Percentiles rank a stretch among this genome's conserved stretches.
phyloP scores from a whole-genome alignment of 2,329 filamentous ascomycete genomes.

The Phialophora tarda region DNA sequence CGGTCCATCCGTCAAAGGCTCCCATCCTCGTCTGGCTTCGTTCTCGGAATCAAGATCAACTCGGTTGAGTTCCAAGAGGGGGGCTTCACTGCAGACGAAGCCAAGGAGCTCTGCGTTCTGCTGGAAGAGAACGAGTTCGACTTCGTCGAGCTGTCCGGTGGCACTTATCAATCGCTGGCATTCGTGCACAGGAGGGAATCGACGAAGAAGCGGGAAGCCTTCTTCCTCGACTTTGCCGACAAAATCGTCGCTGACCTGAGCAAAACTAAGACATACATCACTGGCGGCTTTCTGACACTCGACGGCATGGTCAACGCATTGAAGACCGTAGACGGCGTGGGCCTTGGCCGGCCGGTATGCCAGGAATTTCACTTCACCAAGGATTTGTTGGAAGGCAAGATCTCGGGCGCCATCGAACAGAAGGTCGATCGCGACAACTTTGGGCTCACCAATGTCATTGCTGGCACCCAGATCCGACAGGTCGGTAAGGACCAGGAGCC shows the following conservation, averaged over 20 bases:
- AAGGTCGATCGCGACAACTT: conserved; percentile 60
- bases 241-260: conserved; percentile 54
- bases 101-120: conserved; percentile 49
- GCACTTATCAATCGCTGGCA: conserved; percentile 63
- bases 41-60: conserved; percentile 64
- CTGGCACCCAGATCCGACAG: conserved; percentile 59
- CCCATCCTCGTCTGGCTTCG: conserved; percentile 45
- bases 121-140: conserved; percentile 46
- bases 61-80: conserved; percentile 59
- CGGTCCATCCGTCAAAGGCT: conserved; percentile 41
- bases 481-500: conserved; percentile 60
- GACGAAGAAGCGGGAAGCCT: conserved; percentile 62
- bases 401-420: conserved; percentile 56
- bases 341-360: conserved; percentile 58
- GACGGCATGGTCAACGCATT: conserved; percentile 65
- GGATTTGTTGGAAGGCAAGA: conserved; percentile 44
- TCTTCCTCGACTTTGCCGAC: conserved; percentile 67
- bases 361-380: conserved; percentile 54
- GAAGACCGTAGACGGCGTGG: conserved; percentile 64
- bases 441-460: conserved; percentile 53
- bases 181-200: conserved; percentile 61
- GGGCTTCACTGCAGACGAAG: conserved; percentile 56
- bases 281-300: conserved; percentile 62
- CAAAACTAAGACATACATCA: conserved; percentile 64
- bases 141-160: conserved; percentile 65